Conservation (phyloP, 306 rosid genomes). For the Geum urbanum region DNA sequence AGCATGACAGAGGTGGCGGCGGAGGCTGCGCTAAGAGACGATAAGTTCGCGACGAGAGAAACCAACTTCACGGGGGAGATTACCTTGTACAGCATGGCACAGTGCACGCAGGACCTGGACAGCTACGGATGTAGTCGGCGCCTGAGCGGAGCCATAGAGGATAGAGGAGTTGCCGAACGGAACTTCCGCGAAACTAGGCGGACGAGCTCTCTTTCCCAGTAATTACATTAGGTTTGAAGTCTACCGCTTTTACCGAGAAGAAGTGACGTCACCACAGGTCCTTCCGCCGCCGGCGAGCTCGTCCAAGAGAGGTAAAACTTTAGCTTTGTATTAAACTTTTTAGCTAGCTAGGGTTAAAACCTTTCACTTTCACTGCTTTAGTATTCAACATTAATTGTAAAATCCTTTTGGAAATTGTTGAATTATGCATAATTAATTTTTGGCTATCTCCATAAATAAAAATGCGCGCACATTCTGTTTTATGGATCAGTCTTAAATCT, state of each 20-base stretch:
- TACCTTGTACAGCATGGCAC: slow-evolving; percentile 20
- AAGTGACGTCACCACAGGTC: too few species aligned
- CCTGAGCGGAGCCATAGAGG: not conserved
- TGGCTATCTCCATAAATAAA: too few species aligned
- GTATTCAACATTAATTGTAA: too few species aligned
- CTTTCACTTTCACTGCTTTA: too few species aligned
- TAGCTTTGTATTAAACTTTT: too few species aligned
- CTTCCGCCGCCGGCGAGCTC: too few species aligned
- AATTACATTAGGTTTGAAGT: slow-evolving; percentile 13
- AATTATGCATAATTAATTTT: too few species aligned
- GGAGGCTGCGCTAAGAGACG: not conserved
- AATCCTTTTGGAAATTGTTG: too few species aligned
- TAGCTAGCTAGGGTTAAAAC: too few species aligned
- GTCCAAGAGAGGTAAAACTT: too few species aligned
- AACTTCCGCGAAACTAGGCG: slow-evolving; percentile 12
- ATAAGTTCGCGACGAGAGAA: slow-evolving; percentile 12
- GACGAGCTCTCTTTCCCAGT: slow-evolving; percentile 8
- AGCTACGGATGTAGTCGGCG: slow-evolving; percentile 1
- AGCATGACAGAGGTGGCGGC: not conserved
- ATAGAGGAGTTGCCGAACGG: not conserved
- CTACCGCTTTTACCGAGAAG: not conserved
- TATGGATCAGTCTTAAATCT: too few species aligned
- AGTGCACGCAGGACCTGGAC: slow-evolving; percentile 31
- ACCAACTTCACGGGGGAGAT: not conserved
- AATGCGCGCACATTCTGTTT: too few species aligned